These are phyloP conservation scores for Coemansia erecta DNA, from an alignment of 192 early-diverging fungal species.

Conservation along the genomic window DNA sequence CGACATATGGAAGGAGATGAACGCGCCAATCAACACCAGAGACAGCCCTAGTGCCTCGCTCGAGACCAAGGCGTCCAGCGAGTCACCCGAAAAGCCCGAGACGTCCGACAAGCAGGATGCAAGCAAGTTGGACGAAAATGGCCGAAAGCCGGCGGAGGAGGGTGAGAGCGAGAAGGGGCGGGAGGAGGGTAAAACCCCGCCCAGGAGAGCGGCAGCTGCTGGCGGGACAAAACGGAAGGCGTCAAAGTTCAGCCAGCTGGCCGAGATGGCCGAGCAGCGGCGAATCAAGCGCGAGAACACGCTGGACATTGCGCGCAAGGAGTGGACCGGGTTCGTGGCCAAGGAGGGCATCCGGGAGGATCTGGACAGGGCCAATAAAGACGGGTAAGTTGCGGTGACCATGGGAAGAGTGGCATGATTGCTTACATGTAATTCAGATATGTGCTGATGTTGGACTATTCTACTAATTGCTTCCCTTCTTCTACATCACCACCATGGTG, in stretches of 20 bases:
- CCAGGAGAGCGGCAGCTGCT: not conserved
- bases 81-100: too few species aligned
- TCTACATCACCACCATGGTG: not conserved
- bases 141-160: not conserved
- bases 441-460: not conserved
- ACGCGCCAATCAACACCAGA: slow-evolving; percentile 6
- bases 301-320: slow-evolving; percentile 38
- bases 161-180: not conserved
- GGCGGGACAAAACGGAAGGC: slow-evolving; percentile 13
- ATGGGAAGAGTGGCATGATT: too few species aligned
- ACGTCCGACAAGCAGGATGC: not conserved
- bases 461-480: not conserved
- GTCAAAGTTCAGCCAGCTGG: slow-evolving; percentile 51
- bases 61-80: too few species aligned
- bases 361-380: slow-evolving; percentile 51
- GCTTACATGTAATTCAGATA: not conserved
- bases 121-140: not conserved
- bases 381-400: slow-evolving; percentile 23
- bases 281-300: slow-evolving; percentile 42
- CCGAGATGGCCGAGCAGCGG: slow-evolving; percentile 39
- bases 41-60: too few species aligned
- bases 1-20: slow-evolving; percentile 43
- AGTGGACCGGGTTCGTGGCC: slow-evolving; percentile 47
- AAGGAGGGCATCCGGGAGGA: slow-evolving; percentile 47
- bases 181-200: not conserved